Conservation (phyloP, 2,329 filamentous ascomycete genomes). For the Corynespora cassiicola region DNA sequence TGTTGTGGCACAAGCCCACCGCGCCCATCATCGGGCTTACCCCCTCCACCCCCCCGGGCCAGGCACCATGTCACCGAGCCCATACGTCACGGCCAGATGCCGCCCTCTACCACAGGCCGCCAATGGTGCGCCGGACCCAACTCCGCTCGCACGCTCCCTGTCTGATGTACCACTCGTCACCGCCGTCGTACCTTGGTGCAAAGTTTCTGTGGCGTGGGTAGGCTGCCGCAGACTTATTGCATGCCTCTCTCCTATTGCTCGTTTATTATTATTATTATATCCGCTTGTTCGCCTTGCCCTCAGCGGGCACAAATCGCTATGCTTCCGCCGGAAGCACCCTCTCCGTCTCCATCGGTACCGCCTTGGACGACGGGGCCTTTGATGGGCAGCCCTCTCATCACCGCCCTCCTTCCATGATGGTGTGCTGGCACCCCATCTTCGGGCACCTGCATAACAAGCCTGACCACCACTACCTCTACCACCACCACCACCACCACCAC, state of each 20-base stretch:
- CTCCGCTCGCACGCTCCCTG: conserved; percentile 19
- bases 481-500: too few species aligned
- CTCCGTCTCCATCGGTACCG: conserved; percentile 5
- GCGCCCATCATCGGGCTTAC: too few species aligned
- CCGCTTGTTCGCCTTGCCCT: neutral
- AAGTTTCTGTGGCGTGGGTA: conserved; percentile 11
- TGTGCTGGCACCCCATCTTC: too few species aligned
- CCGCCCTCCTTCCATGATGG: too few species aligned
- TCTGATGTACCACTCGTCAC: conserved; percentile 2
- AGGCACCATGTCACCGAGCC: conserved; percentile 3
- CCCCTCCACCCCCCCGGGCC: too few species aligned
- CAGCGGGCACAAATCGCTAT: conserved; percentile 2
- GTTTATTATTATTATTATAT: neutral
- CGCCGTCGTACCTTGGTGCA: conserved; percentile 10
- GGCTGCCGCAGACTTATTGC: conserved; percentile 11
- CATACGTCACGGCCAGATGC: conserved; percentile 11
- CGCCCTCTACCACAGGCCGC: neutral
- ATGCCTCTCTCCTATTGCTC: conserved; percentile 3
- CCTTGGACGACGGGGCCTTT: too few species aligned
- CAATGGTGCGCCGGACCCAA: conserved; percentile 21
- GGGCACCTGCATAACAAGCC: too few species aligned
- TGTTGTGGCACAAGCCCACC: conserved; percentile 1
- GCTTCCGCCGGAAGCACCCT: conserved; percentile 6
- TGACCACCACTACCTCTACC: too few species aligned
- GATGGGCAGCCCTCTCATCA: too few species aligned